phyloP scores from a whole-genome alignment of 108 stramenopile genomes.

The Skeletonema potamos region DNA sequence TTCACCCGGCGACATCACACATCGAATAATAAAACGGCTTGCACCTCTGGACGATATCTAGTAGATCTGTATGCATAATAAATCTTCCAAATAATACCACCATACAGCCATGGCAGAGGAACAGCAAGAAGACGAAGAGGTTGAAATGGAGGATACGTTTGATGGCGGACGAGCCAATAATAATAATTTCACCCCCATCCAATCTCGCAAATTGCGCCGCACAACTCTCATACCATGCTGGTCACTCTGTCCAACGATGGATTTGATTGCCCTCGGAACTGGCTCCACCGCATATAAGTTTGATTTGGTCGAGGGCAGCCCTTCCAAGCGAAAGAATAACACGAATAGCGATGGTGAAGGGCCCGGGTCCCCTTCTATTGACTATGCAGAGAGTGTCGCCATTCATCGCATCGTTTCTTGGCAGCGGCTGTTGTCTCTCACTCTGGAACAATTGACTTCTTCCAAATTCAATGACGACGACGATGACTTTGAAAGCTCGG shows the following conservation, averaged over 20 bases:
- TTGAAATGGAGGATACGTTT: background rate
- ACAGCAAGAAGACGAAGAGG: background rate
- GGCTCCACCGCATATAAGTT: background rate
- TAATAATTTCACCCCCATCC: conserved; percentile 54
- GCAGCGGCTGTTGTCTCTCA: conserved; percentile 59
- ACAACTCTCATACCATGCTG: conserved; percentile 24
- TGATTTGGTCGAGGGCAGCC: background rate
- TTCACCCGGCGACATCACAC: too few relatives aligned
- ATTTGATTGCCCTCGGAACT: conserved; percentile 59
- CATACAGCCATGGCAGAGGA: background rate
- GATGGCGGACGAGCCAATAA: background rate
- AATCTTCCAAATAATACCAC: background rate
- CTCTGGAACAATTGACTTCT: conserved; percentile 18
- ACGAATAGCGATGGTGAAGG: background rate
- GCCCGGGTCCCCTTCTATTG: background rate
- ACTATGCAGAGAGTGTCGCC: conserved; percentile 24
- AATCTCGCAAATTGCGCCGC: conserved; percentile 47
- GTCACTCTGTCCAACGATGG: conserved; percentile 83
- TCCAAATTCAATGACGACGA: conserved; percentile 17
- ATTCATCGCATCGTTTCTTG: conserved; percentile 73
- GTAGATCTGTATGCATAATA: too few relatives aligned
- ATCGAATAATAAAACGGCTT: too few relatives aligned
- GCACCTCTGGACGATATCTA: too few relatives aligned
- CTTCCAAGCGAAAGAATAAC: background rate
- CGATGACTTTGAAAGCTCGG: background rate